Evolutionary conservation across 345 rosid species (phyloP), one percentile per base, ranked within the genome.

Genomic region (Melastoma malabathricum): DNA sequence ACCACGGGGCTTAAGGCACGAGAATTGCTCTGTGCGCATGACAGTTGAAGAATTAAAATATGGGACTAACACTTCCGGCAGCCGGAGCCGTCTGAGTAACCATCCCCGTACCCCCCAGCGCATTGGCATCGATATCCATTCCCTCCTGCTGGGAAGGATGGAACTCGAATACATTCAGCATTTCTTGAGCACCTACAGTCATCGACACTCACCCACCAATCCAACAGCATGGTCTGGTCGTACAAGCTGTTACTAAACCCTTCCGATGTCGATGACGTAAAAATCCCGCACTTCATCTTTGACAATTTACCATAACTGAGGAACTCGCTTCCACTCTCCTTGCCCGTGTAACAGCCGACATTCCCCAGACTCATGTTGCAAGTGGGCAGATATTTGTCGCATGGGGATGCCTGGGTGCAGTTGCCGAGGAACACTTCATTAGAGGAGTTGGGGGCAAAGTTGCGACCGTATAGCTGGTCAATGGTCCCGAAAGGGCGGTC

Each of bases 171-270:
- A 58, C 95, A 86, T 1, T 12, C 4, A 0, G 85, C 75, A 43
- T 68, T 53, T 5, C 46, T 15, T 8, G 81, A 67, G 69, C 88
- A 86, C n/a, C 10, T 12, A 58, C 92, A 82, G 1, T 3, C 15
- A 10, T 27, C 14, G 4, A 79, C 88, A n/a, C 59, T 48, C 19
- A 80, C 54, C 95, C 90, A 86, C 88, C 90, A 86, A 4, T 10
- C 64, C 6, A 82, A 59, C 72, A 73, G 72, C 31, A 78, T 49
- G 53, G 55, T 60, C 66, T 66, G 64, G n/a, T n/a, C n/a, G n/a
- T n/a, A n/a, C n/a, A n/a, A n/a, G n/a, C n/a, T n/a, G n/a, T n/a
- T n/a, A n/a, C n/a, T n/a, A n/a, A n/a, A n/a, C n/a, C n/a, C n/a
- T n/a, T 69, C 60, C 5, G 76, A 65, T 34, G 82, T 73, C 5